Evolutionary conservation across 257 asterid species (phyloP).

Genomic region (Salvia hispanica): DNA sequence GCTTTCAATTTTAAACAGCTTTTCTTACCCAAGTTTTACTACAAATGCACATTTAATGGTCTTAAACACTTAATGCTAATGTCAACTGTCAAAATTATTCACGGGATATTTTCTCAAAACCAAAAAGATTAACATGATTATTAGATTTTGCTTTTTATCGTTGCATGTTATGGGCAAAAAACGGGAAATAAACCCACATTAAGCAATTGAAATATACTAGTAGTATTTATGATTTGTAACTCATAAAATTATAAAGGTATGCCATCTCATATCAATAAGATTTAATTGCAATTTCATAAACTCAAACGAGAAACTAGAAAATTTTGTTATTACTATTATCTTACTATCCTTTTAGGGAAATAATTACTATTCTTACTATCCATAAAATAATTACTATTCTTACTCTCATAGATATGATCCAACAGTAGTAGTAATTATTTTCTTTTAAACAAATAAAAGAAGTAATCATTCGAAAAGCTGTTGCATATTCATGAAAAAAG

Average conservation of each 20-base stretch:
- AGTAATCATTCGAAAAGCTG: constrained; percentile 14
- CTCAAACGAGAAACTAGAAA: too few species aligned
- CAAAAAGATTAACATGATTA: neutral
- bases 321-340: neutral
- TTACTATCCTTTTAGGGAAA: neutral
- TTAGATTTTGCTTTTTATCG: neutral
- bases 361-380: too few species aligned
- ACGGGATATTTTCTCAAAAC: too few species aligned
- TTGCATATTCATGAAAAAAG: constrained; percentile 18
- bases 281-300: too few species aligned
- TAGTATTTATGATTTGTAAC: too few species aligned
- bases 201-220: too few species aligned
- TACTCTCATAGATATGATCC: neutral
- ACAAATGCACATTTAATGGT: neutral
- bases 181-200: neutral
- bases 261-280: too few species aligned
- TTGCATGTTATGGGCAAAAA: neutral
- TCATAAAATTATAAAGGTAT: too few species aligned
- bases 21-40: constrained; percentile 2
- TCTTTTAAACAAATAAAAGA: neutral
- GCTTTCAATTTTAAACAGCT: constrained; percentile 9
- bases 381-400: neutral
- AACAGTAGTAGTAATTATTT: neutral
- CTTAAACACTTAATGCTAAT: neutral
- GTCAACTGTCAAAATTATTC: neutral